Percentiles rank a stretch among this genome's conserved stretches.
Evolutionary conservation across 2,329 filamentous ascomycete species (phyloP).

Genomic region (Trichophyton simii): DNA sequence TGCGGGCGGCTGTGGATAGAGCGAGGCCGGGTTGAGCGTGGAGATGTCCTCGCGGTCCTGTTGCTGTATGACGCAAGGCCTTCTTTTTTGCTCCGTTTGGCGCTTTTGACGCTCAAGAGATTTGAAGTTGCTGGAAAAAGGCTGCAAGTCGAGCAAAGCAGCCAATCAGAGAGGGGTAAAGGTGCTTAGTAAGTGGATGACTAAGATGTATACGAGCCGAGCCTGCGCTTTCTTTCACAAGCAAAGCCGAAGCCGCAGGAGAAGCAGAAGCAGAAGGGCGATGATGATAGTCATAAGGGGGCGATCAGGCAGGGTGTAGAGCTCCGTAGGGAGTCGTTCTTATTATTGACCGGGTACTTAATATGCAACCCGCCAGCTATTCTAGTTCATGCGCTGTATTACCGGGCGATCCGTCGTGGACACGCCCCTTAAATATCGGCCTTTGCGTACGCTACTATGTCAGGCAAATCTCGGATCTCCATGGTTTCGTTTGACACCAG

Average conservation of each 20-base stretch:
- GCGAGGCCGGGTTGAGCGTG: not conserved
- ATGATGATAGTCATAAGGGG: not conserved
- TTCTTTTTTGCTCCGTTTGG: not conserved
- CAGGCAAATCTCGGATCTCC: conserved; percentile 45
- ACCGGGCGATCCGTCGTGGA: not conserved
- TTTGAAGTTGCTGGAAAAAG: not conserved
- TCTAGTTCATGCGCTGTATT: not conserved
- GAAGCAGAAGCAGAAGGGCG: not conserved
- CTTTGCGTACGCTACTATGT: conserved; percentile 36
- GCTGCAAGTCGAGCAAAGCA: not conserved
- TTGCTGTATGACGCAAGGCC: conserved; percentile 1
- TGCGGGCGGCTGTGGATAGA: not conserved
- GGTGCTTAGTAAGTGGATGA: not conserved
- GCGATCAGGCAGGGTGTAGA: not conserved
- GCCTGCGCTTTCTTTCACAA: not conserved
- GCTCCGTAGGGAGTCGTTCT: not conserved
- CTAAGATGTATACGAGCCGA: not conserved
- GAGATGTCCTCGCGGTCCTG: not conserved
- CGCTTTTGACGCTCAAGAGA: not conserved
- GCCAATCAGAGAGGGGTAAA: not conserved
- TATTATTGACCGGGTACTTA: not conserved
- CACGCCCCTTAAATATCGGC: not conserved
- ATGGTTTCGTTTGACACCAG: conserved; percentile 43
- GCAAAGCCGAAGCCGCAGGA: not conserved
- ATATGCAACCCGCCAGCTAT: not conserved